phyloP scores from a whole-genome alignment of 768 basidiomycete genomes.

The Pisolithus albus region DNA sequence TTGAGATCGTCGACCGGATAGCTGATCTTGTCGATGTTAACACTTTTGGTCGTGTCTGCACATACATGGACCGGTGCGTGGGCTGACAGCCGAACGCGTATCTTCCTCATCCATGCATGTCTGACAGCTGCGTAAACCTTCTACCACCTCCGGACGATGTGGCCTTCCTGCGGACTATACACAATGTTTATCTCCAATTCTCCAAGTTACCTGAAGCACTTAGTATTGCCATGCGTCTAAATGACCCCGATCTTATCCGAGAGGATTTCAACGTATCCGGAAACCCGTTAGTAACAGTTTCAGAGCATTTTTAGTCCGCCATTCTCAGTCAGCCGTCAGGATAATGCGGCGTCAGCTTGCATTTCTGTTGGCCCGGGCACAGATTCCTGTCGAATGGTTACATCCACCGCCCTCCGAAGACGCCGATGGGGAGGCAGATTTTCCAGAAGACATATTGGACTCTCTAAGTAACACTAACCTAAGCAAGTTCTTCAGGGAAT shows the following conservation, averaged over 20 bases:
- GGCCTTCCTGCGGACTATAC: slow-evolving; percentile 81
- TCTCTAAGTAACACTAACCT: slow-evolving; percentile 83
- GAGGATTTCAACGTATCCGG: slow-evolving; percentile 86
- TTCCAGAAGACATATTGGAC: slow-evolving; percentile 76
- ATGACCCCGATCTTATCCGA: slow-evolving; percentile 71
- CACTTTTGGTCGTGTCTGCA: slow-evolving; percentile 83
- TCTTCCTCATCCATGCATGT: slow-evolving; percentile 1
- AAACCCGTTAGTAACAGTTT: slow-evolving; percentile 58
- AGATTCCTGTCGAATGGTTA: slow-evolving; percentile 86
- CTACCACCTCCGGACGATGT: slow-evolving; percentile 91
- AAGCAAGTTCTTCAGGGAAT: slow-evolving; percentile 78
- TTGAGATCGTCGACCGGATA: slow-evolving; percentile 83
- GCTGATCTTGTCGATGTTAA: slow-evolving; percentile 76
- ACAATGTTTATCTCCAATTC: slow-evolving; percentile 82
- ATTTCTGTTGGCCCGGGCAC: slow-evolving; percentile 86
- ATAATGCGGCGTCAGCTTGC: slow-evolving; percentile 94
- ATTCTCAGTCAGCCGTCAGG: slow-evolving; percentile 29
- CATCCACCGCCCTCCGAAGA: slow-evolving; percentile 47
- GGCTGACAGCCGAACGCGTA: neutral
- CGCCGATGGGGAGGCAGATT: slow-evolving; percentile 53
- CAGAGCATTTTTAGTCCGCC: neutral
- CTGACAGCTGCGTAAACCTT: slow-evolving; percentile 71
- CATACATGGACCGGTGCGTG: slow-evolving; percentile 89
- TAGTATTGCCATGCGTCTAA: slow-evolving; percentile 75
- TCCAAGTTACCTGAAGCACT: slow-evolving; percentile 89